Base-by-base conservation (phyloP, 225 moss, liverwort and hornwort genomes). In the Physcomitrium patens region DNA sequence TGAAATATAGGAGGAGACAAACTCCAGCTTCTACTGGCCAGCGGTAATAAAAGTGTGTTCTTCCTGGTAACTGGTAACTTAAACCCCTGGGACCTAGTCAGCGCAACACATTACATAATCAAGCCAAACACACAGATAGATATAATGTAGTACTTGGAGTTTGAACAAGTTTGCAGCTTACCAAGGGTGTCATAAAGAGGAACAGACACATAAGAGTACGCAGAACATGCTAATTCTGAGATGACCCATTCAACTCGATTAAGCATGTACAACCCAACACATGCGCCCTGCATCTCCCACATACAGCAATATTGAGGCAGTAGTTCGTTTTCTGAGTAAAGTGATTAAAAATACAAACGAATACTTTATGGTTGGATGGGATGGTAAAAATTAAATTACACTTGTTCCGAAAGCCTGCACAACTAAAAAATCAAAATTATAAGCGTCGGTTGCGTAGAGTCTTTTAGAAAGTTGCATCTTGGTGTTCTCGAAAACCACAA, bases 151-250 rank as follows among this genome's bases (percentile, higher is more conserved):
- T 75, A 47, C 52, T 12, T 64, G 7, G 72, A 43, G 42, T 12
- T 22, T 67, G 20, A 55, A 59, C 18, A 44, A 44, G 10, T 27
- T 67, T 71, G 26, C 67, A 77, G 68, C 73, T 65, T 85, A 90
- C 90, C 97, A 61, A 99, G 86, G 12, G 97, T 99, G 68, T 99
- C 97, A 65, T 99, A 99, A 57, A 99, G 89, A 47, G 97, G 97
- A 58, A 99, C 97, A 61, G 94, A 93, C 44, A 94, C 85, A 60
- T 90, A 94, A 49, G 94, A 94, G 73, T 83, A 99, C 19, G 97
- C 90, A 71, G 12, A 44, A 77, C 97, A 99, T 13, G 97, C 97
- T 43, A 89, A 86, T 77, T 99, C 97, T 59, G 84, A 51, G 52
- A 99, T 80, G 42, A 99, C 79, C 97, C 97, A 99, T 78, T 99